phyloP scores from a whole-genome alignment of 192 early-diverging fungal species.

The Gryganskiella cystojenkinii region DNA sequence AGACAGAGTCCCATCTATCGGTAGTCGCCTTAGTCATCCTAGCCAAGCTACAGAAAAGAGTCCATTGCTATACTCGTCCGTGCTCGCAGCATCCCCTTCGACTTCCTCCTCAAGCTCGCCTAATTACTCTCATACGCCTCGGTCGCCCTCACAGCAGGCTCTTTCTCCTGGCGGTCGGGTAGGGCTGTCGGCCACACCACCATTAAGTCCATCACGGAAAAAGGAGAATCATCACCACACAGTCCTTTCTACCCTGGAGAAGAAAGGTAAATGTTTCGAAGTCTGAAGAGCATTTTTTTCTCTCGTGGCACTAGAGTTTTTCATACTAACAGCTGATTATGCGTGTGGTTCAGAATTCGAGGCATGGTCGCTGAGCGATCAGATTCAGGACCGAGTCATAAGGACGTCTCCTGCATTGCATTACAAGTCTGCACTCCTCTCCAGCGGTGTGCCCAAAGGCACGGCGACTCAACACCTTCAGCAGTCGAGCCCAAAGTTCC shows the following conservation, averaged over 20 bases:
- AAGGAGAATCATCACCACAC: slow-evolving; percentile 23
- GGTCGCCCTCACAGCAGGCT: slow-evolving; percentile 17
- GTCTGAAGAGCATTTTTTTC: not conserved
- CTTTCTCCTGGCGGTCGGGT: slow-evolving; percentile 11
- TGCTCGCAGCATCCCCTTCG: slow-evolving; percentile 19
- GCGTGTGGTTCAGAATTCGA: slow-evolving; percentile 33
- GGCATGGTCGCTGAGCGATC: slow-evolving; percentile 33
- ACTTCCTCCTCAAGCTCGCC: slow-evolving; percentile 12
- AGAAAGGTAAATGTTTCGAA: slow-evolving; percentile 19
- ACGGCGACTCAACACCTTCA: not conserved
- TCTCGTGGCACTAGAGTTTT: not conserved
- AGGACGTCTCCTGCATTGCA: slow-evolving; percentile 13
- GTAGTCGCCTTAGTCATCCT: not conserved
- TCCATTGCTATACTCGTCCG: slow-evolving; percentile 34
- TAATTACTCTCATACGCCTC: slow-evolving; percentile 1
- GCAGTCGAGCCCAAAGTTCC: not conserved
- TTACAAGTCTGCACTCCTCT: slow-evolving; percentile 28
- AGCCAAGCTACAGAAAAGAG: slow-evolving; percentile 3
- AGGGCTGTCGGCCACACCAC: slow-evolving; percentile 34
- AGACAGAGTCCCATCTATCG: not conserved
- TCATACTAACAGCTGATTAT: not conserved
- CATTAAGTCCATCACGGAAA: slow-evolving; percentile 43
- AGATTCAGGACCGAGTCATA: slow-evolving; percentile 35
- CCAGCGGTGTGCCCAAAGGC: slow-evolving; percentile 8
- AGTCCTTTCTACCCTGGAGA: slow-evolving; percentile 18